Conservation (phyloP, 441 rosid genomes). For the Bocquillonia castaneifolia region DNA sequence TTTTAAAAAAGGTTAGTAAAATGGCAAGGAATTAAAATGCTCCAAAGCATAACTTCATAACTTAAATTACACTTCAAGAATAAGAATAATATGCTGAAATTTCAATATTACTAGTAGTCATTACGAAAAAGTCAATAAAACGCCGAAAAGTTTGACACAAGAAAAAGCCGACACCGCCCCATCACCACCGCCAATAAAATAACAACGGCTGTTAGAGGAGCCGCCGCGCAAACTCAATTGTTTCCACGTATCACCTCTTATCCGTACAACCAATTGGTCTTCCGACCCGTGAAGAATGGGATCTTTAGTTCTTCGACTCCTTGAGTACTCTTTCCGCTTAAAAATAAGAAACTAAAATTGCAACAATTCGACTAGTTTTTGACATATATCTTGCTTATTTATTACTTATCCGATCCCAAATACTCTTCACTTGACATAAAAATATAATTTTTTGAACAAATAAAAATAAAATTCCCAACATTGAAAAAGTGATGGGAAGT, state of each 20-base stretch:
- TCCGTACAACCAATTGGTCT: neutral
- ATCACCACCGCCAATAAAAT: neutral
- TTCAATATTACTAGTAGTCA: too few relatives aligned
- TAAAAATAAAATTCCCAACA: too few relatives aligned
- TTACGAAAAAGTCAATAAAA: neutral
- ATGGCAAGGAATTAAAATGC: neutral
- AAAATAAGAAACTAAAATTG: too few relatives aligned
- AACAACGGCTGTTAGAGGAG: neutral
- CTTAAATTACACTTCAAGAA: conserved; percentile 10
- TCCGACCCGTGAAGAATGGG: neutral
- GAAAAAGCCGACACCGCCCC: conserved; percentile 6
- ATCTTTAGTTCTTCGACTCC: neutral
- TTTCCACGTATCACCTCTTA: neutral
- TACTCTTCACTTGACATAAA: too few relatives aligned
- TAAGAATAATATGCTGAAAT: too few relatives aligned
- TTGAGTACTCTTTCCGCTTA: neutral
- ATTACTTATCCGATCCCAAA: too few relatives aligned
- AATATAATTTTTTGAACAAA: too few relatives aligned
- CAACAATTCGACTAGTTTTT: too few relatives aligned
- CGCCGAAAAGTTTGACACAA: conserved; percentile 15
- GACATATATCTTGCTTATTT: too few relatives aligned
- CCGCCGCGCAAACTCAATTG: neutral
- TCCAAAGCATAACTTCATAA: conserved; percentile 5
- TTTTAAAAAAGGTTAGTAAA: too few relatives aligned
- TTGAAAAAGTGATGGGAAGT: too few relatives aligned